These are phyloP conservation scores for Rhodotorula sp. DNA, from an alignment of 1,284 basidiomycete genomes.

Conservation along the genomic window DNA sequence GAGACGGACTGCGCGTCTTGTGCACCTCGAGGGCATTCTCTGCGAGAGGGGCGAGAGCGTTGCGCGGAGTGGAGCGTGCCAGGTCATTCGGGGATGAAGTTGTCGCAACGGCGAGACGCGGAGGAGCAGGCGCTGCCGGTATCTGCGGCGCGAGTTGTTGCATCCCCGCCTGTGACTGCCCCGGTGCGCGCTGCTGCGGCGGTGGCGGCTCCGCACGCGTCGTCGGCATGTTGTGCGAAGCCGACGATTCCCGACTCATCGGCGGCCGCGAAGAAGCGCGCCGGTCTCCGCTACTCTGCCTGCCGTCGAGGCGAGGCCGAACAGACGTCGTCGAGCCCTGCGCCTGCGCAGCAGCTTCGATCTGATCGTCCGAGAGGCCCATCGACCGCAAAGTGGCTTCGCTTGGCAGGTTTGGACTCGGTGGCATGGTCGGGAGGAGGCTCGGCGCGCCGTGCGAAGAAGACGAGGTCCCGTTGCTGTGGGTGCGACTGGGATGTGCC, in stretches of 20 bases:
- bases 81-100: not conserved
- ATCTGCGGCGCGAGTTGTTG: not conserved
- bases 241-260: not conserved
- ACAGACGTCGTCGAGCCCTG: not conserved
- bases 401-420: constrained; percentile 17
- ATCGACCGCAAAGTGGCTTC: constrained; percentile 16
- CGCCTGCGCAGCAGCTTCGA: constrained; percentile 10
- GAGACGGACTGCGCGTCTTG: too few relatives aligned
- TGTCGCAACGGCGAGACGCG: not conserved
- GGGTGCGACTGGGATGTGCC: not conserved
- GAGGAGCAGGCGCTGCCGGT: not conserved
- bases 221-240: not conserved
- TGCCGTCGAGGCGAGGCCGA: not conserved
- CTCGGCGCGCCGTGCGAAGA: not conserved
- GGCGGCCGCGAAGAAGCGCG: not conserved
- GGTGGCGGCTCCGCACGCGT: not conserved
- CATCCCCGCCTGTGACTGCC: too few relatives aligned
- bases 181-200: not conserved
- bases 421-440: constrained; percentile 1
- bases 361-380: constrained; percentile 14
- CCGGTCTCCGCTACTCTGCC: not conserved
- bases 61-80: not conserved
- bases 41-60: not conserved
- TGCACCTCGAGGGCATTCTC: not conserved
- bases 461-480: too few relatives aligned